Evolutionary conservation across 1,284 basidiomycete genomes (phyloP), one percentile per base, ranked within the genome.

Genomic region (Cystobasidium pallidum): DNA sequence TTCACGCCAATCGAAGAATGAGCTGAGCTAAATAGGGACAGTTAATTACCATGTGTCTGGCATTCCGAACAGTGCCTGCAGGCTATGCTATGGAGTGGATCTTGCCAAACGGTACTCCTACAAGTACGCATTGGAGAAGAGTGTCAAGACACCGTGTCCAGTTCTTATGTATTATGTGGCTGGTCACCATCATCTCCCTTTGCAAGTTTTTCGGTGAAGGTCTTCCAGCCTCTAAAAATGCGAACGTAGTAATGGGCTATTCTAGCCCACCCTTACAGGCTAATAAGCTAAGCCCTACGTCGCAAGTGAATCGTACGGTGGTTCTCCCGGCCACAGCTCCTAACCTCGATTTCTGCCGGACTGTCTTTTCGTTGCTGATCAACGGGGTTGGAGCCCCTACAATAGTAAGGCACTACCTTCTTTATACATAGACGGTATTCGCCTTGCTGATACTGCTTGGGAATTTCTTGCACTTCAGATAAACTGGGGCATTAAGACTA

Each of bases 331-430:
- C 49, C 2, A 64, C 62, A 2, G 43, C 24, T n/a, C 24, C 62
- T 21, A 64, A 47, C 15, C n/a, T 45, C 15, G 45, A 47, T 28
- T 64, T 64, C 24, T 64, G 62, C n/a, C 41, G 43, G 30, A 51
- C 49, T 15, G 26, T 64, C 3, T 64, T 64, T 17, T 64, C 62
- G 2, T 24, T 64, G 13, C 43, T 64, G n/a, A 64, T 64, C 24
- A 64, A 64, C 24, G 62, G 49, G 10, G 49, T 32, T 30, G 49
- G 43, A 3, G 13, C 62, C 7, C 62, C 62, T 34, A 49, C 34
- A 17, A 47, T 64, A 7, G 62, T 64, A 17, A 47, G 62, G 17
- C 19, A 7, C 11, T 30, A 19, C 3, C 19, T 32, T 30, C 13
- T 39, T 39, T 13, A 13, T 6, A 39, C 7, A 13, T 13, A 39